A percentile compares a stretch with the other conserved stretches of the same genome.
Evolutionary conservation across 306 rosid species (phyloP).

Genomic region (Abrus pulchellus): DNA sequence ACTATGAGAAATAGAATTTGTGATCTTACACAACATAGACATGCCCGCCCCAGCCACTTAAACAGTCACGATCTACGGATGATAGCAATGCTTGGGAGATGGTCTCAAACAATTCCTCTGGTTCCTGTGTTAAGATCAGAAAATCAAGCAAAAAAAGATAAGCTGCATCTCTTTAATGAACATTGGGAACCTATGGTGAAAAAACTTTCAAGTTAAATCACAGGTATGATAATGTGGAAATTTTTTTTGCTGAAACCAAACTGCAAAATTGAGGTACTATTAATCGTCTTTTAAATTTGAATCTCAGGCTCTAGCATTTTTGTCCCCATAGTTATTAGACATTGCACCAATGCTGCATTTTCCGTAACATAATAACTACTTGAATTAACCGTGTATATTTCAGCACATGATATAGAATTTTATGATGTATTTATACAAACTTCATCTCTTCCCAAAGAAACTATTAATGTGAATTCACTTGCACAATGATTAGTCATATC

Average conservation of each 20-base stretch:
- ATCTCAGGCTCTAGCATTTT: background rate
- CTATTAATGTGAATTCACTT: background rate
- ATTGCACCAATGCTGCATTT: background rate
- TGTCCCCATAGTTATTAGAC: background rate
- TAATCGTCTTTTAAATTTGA: background rate
- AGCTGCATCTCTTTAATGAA: conserved; percentile 8
- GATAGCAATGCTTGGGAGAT: conserved; percentile 94
- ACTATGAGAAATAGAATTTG: conserved; percentile 2
- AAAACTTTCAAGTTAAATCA: background rate
- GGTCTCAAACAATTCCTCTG: conserved; percentile 95
- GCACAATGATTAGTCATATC: background rate
- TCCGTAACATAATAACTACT: background rate
- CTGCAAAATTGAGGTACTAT: background rate
- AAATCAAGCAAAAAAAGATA: conserved; percentile 16
- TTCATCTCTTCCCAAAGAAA: background rate
- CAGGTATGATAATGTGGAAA: conserved; percentile 4
- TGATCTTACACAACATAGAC: conserved; percentile 91
- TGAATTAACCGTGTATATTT: background rate
- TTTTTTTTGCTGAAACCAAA: conserved; percentile 23
- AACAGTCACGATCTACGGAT: conserved; percentile 98
- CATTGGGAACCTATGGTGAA: conserved; percentile 1
- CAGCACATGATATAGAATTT: conserved; percentile 2
- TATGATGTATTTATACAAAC: background rate
- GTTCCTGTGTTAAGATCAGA: conserved; percentile 68
- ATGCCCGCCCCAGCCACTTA: conserved; percentile 99